phyloP scores from a whole-genome alignment of 257 asterid species.

The Solanum megistacrolobum region DNA sequence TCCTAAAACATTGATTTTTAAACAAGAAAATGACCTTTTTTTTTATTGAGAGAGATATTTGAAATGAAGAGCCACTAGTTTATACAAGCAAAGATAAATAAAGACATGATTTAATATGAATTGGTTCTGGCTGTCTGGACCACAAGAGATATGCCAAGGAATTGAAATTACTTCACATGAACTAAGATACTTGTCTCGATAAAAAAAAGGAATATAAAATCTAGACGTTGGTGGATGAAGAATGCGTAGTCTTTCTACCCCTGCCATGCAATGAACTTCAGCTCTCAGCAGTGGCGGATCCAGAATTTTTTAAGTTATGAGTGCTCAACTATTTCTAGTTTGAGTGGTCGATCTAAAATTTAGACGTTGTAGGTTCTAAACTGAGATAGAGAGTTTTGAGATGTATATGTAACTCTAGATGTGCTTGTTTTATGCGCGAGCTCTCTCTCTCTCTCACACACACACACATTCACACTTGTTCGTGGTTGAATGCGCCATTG shows the following conservation, averaged over 20 bases:
- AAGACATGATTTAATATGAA: neutral
- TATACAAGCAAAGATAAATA: neutral
- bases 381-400: neutral
- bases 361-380: neutral
- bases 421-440: neutral
- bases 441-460: neutral
- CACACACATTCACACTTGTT: neutral
- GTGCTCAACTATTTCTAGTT: neutral
- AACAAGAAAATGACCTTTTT: neutral
- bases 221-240: neutral
- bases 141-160: neutral
- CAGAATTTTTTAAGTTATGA: neutral
- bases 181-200: neutral
- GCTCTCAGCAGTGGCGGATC: neutral
- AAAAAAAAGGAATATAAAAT: neutral
- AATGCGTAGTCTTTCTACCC: neutral
- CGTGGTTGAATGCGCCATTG: neutral
- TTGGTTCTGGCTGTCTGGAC: neutral
- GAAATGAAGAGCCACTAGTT: neutral
- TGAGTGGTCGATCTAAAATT: neutral
- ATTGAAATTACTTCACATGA: neutral
- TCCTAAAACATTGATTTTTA: neutral
- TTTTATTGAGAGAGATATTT: neutral
- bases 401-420: neutral
- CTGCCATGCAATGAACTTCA: neutral